Percentiles rank a stretch among this genome's conserved stretches.
These are phyloP conservation scores for Rhinocladiella similis DNA, from an alignment of 2,329 filamentous ascomycete species.

Conservation along the genomic window DNA sequence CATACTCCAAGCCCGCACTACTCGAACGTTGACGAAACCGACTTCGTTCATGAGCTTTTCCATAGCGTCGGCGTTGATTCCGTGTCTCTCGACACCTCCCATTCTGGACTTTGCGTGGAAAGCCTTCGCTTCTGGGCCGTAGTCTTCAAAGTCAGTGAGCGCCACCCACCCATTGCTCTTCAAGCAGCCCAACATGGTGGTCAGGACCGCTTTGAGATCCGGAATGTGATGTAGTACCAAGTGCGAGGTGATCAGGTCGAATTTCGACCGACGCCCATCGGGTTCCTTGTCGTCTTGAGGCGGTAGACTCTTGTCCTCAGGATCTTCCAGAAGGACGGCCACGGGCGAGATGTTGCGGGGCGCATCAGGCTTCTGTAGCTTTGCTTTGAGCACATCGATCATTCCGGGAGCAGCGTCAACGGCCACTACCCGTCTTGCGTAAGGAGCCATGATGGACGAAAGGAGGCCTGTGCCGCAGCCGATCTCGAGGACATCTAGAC, in stretches of 20 bases:
- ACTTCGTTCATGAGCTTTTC: conserved; percentile 45
- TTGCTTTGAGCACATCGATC: conserved; percentile 52
- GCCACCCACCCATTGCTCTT: conserved; percentile 50
- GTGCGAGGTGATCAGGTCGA: conserved; percentile 55
- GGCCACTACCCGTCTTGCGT: conserved; percentile 50
- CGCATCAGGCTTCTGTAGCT: conserved; percentile 37
- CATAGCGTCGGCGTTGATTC: conserved; percentile 47
- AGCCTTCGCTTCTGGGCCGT: conserved; percentile 50
- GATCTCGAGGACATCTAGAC: conserved; percentile 55
- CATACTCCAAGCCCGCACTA: conserved; percentile 52
- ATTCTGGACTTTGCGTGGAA: conserved; percentile 57
- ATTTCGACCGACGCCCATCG: conserved; percentile 38
- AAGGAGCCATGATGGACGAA: conserved; percentile 50
- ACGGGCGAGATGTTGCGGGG: conserved; percentile 49
- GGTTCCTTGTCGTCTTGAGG: conserved; percentile 34
- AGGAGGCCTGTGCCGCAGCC: conserved; percentile 60
- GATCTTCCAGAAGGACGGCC: conserved; percentile 49
- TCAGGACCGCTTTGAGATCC: conserved; percentile 44
- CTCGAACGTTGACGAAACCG: conserved; percentile 51
- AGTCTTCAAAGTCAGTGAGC: conserved; percentile 60
- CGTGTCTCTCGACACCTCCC: conserved; percentile 56
- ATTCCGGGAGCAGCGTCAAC: conserved; percentile 58
- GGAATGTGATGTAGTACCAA: conserved; percentile 59
- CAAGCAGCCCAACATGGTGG: conserved; percentile 50
- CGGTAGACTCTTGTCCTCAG: conserved; percentile 48